phyloP scores from a whole-genome alignment of 2,329 filamentous ascomycete genomes.

The Ophiostoma piceae region DNA sequence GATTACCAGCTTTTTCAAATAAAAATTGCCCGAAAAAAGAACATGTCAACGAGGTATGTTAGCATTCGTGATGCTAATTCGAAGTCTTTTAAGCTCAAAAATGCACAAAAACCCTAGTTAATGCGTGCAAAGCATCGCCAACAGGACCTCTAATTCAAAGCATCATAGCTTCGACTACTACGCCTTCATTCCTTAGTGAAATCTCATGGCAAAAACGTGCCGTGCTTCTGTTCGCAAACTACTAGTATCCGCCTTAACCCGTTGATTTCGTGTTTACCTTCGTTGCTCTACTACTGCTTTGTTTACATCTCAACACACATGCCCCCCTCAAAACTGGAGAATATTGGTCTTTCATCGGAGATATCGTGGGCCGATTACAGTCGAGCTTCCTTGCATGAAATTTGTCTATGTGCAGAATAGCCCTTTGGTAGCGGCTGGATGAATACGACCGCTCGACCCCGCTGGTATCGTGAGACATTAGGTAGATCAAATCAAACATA shows the following conservation, averaged over 20 bases:
- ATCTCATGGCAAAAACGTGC: background rate
- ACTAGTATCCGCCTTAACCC: background rate
- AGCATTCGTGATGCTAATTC: no score
- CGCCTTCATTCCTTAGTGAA: background rate
- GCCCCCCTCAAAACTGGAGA: background rate
- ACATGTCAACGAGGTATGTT: no score
- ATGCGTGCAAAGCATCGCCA: background rate
- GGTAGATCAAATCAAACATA: constrained; percentile 7
- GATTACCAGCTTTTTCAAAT: no score
- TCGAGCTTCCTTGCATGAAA: background rate
- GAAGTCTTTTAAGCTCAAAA: no score
- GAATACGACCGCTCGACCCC: background rate
- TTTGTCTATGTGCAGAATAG: background rate
- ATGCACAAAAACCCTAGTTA: no score
- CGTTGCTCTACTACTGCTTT: background rate
- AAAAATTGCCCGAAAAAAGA: no score
- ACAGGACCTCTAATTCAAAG: background rate
- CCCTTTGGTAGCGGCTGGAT: background rate
- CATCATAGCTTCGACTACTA: background rate
- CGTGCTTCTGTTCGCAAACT: background rate
- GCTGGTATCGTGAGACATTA: background rate
- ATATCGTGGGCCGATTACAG: background rate
- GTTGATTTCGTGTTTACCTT: background rate
- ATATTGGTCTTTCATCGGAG: background rate
- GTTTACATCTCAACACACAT: background rate